Evolutionary conservation across 1,139 yeast genomes (phyloP), one percentile per base, ranked within the genome.

Genomic region (Lodderomyces oxycetoniae): DNA sequence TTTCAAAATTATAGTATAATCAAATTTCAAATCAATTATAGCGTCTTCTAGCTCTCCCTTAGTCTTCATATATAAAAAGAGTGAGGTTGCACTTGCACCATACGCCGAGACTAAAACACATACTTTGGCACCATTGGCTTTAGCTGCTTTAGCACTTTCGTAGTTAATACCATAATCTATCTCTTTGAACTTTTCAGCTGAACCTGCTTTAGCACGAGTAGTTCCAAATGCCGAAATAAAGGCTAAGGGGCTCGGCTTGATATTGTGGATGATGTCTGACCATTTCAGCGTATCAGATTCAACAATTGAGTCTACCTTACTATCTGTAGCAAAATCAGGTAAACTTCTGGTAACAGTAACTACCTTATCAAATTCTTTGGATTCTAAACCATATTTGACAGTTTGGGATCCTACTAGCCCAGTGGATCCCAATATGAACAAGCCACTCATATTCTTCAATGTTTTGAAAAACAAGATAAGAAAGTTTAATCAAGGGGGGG

Each of bases 141-240:
- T 79, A 1, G 94, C 94, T 5, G 79, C 79, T 48, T 74, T 69
- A 4, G 93, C 91, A 27, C 79, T 58, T 21, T 65, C 74, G 28
- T 71, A 56, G 49, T 83, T 85, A 43, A 78, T 60, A 31, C 83
- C 93, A 46, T 78, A 73, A 49, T 86, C 95, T 42, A 85, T 77
- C 44, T 67, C 64, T 43, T 68, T 67, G 57, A 84, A 88, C 15
- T 75, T 70, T 17, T 72, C 83, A 3, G 77, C 62, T 1, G 79
- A 64, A n/a, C 91, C 91, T 3, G 88, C 94, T 12, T 60, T 67
- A 1, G 73, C 79, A 34, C 71, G 66, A 1, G 94, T 85, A 11
- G 95, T 82, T n/a, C 88, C 94, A 46, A 86, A 71, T 0, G 79
- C 76, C 2, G 85, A 73, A 43, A 79, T 71, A 38, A 75, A 65